Conservation (phyloP, 2,329 filamentous ascomycete species). For the Cladosporium sp. region DNA sequence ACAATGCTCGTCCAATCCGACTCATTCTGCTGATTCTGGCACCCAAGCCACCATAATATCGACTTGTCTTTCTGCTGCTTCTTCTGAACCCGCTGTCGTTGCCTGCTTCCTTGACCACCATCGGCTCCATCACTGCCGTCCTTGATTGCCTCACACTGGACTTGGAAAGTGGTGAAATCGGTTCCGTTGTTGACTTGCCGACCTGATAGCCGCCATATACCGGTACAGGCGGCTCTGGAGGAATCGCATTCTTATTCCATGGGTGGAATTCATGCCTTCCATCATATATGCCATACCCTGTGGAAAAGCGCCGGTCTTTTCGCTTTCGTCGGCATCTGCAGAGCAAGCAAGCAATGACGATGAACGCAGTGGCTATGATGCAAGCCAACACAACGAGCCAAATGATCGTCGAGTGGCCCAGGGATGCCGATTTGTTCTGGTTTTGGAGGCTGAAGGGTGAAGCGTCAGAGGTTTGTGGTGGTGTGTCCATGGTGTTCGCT, state of each 20-base stretch:
- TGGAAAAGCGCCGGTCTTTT: conserved; percentile 13
- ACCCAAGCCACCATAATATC: conserved; percentile 7
- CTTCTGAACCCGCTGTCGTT: neutral
- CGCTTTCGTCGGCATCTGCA: conserved; percentile 19
- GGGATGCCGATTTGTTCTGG: conserved; percentile 2
- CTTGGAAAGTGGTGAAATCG: neutral
- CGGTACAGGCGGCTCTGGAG: neutral
- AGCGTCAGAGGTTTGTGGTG: conserved; percentile 9
- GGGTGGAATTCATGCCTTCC: conserved; percentile 21
- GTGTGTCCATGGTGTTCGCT: neutral
- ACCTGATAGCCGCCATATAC: conserved; percentile 1
- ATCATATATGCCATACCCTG: conserved; percentile 20
- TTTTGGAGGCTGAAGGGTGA: conserved; percentile 16
- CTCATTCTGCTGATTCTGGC: conserved; percentile 14
- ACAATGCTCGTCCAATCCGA: conserved; percentile 18
- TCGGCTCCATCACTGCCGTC: conserved; percentile 14
- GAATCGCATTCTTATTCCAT: conserved; percentile 21
- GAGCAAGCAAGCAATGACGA: conserved; percentile 19
- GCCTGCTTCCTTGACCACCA: conserved; percentile 15
- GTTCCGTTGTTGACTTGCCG: neutral
- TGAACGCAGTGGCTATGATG: conserved; percentile 20
- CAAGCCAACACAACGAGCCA: conserved; percentile 22
- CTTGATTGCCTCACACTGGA: neutral
- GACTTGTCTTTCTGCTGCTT: conserved; percentile 10
- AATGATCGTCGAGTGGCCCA: conserved; percentile 21